phyloP scores from a whole-genome alignment of 2,329 filamentous ascomycete genomes.

The Fusarium chlamydosporum region DNA sequence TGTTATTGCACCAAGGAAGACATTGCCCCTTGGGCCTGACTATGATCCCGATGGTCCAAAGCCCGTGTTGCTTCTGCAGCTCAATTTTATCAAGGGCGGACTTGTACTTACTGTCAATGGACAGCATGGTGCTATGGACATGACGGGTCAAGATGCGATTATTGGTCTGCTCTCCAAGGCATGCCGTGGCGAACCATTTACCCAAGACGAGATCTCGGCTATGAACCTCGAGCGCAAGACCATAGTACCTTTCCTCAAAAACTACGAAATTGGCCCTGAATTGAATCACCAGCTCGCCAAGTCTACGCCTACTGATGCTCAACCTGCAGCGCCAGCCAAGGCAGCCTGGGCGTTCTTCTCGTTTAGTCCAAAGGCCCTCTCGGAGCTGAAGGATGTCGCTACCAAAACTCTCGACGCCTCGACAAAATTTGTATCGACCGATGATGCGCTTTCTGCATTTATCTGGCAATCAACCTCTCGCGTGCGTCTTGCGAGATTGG shows the following conservation, averaged over 20 bases:
- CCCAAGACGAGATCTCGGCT: constrained; percentile 57
- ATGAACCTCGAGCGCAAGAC: constrained; percentile 60
- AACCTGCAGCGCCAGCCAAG: constrained; percentile 41
- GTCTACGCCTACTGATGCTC: constrained; percentile 24
- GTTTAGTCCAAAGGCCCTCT: constrained; percentile 58
- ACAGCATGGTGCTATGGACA: constrained; percentile 67
- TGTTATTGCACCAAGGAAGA: constrained; percentile 59
- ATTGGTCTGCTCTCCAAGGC: constrained; percentile 65
- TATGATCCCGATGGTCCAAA: constrained; percentile 42
- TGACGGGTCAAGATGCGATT: constrained; percentile 63
- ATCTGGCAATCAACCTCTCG: constrained; percentile 63
- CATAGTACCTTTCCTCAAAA: constrained; percentile 58
- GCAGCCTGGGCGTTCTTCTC: constrained; percentile 62
- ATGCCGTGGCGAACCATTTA: constrained; percentile 62
- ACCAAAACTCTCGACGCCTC: constrained; percentile 18
- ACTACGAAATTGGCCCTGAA: constrained; percentile 55
- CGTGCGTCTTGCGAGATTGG: constrained; percentile 57
- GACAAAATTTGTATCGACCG: constrained; percentile 63
- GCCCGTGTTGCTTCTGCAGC: constrained; percentile 64
- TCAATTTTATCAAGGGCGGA: constrained; percentile 64
- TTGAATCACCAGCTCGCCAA: constrained; percentile 55
- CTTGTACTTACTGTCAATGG: constrained; percentile 64
- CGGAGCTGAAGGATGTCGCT: constrained; percentile 56
- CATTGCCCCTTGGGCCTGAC: constrained; percentile 53
- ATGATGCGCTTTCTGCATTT: constrained; percentile 67